Evolutionary conservation across 2,329 filamentous ascomycete species (phyloP), one percentile per base, ranked within the genome.

Genomic region (Biscogniauxia marginata): DNA sequence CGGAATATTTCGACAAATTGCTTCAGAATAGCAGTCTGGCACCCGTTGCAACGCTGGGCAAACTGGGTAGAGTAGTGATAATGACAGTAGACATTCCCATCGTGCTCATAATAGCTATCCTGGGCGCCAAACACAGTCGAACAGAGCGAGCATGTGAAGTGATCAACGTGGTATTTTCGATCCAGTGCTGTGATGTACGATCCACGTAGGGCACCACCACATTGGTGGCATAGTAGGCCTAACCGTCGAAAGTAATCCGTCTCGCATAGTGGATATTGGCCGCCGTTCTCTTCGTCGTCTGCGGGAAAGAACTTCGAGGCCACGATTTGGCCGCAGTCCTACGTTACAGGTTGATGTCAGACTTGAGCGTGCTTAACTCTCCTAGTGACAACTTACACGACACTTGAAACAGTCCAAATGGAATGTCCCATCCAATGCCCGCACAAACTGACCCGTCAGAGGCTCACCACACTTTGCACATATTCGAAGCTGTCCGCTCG

Each of bases 1-100:
- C 95, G 88, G 75, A 93, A 99, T 59, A 99, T 98, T 74, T 99
- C 95, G 59, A 99, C 95, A 72, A 99, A 99, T 73, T 99, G 95
- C 77, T 99, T 99, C 46, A 99, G 80, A 61, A 99, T 99, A 52
- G 95, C 91, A 2, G 93, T 97, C 69, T 96, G 92, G 69, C 95
- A 99, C 63, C 95, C 95, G 72, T 96, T 96, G 73, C 95, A 99
- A 54, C 91, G 84, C 71, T 98, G 93, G 34, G 95, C 95, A 71
- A 97, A 98, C 69, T 92, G 91, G 16, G 95, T 99, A 11, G 93
- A 98, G 74, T 99, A 99, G 74, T 99, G 95, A 72, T 96, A 99
- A 73, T 99, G 95, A 73, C 95, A 99, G 74, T 96, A 99, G 22
- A 99, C 95, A 67, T 91, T 89, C 62, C 91, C 89, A 67, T 97